A percentile compares a stretch with the other conserved stretches of the same genome.
These are phyloP conservation scores for Termitomyces sp. DNA, from an alignment of 1,284 basidiomycete genomes.

Conservation along the genomic window DNA sequence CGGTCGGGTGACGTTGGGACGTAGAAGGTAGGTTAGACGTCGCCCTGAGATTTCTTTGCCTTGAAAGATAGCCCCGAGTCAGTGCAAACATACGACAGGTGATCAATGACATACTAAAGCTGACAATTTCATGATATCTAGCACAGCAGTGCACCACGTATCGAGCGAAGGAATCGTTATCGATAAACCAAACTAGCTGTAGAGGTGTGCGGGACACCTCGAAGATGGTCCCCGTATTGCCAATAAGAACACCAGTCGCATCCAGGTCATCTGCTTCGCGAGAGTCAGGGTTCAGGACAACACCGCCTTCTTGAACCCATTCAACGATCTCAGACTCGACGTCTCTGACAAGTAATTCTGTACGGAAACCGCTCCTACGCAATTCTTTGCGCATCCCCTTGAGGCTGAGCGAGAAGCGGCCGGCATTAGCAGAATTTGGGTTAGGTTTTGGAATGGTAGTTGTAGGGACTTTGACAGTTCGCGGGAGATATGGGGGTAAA, in stretches of 20 bases:
- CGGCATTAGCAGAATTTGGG: constrained; percentile 57
- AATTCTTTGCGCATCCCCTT: constrained; percentile 69
- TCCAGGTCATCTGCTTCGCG: constrained; percentile 21
- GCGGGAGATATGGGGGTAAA: constrained; percentile 61
- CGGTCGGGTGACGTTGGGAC: constrained; percentile 65
- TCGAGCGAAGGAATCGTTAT: constrained; percentile 64
- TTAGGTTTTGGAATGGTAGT: constrained; percentile 36
- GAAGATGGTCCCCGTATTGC: constrained; percentile 47
- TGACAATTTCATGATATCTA: constrained; percentile 70
- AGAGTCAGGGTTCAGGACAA: constrained; percentile 49
- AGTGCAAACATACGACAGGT: not conserved
- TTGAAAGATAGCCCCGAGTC: constrained; percentile 23
- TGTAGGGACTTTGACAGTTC: constrained; percentile 50
- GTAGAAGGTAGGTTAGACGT: constrained; percentile 71
- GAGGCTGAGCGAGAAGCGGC: constrained; percentile 68
- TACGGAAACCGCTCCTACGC: constrained; percentile 54
- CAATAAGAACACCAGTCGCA: constrained; percentile 43
- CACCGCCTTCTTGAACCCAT: constrained; percentile 59
- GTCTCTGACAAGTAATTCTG: constrained; percentile 56
- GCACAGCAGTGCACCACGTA: constrained; percentile 80
- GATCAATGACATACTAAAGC: constrained; percentile 58
- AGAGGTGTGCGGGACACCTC: constrained; percentile 63
- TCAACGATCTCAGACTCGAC: constrained; percentile 58
- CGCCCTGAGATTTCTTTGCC: constrained; percentile 62
- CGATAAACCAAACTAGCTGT: constrained; percentile 66